Conservation (phyloP, 805 yeast genomes). For the Barnettozyma populi region DNA sequence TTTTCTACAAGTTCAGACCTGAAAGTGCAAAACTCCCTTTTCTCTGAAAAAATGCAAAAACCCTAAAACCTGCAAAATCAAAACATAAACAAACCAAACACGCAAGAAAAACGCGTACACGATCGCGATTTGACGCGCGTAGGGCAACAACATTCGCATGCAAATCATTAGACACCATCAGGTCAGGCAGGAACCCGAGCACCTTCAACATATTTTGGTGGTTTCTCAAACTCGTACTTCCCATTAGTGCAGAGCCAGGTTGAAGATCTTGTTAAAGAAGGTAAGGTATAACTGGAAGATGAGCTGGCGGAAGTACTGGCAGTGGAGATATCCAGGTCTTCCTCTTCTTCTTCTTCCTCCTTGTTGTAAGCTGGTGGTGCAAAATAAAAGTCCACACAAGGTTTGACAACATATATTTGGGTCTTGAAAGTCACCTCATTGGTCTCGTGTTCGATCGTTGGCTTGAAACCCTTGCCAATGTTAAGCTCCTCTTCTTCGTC, state of each 20-base stretch:
- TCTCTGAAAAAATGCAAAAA: background rate
- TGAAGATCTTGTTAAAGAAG: slow-evolving; percentile 9
- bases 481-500: background rate
- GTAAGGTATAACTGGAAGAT: background rate
- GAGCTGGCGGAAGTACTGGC: background rate
- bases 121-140: background rate
- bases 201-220: slow-evolving; percentile 13
- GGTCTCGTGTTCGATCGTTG: background rate
- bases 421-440: slow-evolving; percentile 13
- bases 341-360: background rate
- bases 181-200: background rate
- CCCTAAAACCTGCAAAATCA: background rate
- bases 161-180: background rate
- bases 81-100: slow-evolving; percentile 1
- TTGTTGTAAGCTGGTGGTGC: slow-evolving; percentile 14
- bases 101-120: background rate
- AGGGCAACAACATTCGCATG: background rate
- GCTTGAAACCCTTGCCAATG: background rate
- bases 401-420: slow-evolving; percentile 12
- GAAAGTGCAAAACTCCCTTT: background rate
- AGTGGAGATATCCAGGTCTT: background rate
- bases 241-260: slow-evolving; percentile 21
- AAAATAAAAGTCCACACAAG: slow-evolving; percentile 2
- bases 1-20: background rate
- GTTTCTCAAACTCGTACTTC: slow-evolving; percentile 12